Percentiles rank a stretch among this genome's conserved stretches.
phyloP scores from a whole-genome alignment of 371 early-diverging fungal genomes.

The Chytridium lagenaria region DNA sequence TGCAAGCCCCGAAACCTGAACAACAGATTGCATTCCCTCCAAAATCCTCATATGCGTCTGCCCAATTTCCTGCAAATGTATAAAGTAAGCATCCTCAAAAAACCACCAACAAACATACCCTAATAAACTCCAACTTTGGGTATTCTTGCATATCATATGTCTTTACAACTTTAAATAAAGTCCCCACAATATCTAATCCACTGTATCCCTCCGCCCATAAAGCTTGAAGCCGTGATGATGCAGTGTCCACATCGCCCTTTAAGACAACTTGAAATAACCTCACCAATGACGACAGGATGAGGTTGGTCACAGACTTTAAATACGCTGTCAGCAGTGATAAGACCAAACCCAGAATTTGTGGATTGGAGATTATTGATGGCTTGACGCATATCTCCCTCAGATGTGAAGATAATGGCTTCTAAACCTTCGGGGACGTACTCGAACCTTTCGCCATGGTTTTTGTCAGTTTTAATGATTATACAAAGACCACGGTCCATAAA shows the following conservation, averaged over 20 bases:
- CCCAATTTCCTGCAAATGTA: constrained; percentile 76
- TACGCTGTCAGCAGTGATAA: constrained; percentile 77
- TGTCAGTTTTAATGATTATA: constrained; percentile 7
- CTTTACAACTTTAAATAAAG: constrained; percentile 88
- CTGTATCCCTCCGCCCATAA: constrained; percentile 88
- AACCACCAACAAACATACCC: constrained; percentile 55
- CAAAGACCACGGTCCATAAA: constrained; percentile 38
- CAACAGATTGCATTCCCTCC: constrained; percentile 85
- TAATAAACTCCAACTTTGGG: constrained; percentile 80
- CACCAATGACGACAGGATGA: constrained; percentile 78
- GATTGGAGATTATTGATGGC: constrained; percentile 98
- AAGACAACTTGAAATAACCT: constrained; percentile 73
- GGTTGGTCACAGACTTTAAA: constrained; percentile 1
- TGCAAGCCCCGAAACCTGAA: constrained; percentile 83
- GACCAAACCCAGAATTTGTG: constrained; percentile 79
- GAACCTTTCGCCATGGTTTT: too few relatives aligned
- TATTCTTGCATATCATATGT: constrained; percentile 71
- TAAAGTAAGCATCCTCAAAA: background rate
- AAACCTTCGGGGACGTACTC: constrained; percentile 84
- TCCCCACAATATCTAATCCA: constrained; percentile 88
- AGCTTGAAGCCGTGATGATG: constrained; percentile 67
- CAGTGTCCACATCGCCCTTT: constrained; percentile 73
- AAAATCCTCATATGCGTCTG: constrained; percentile 85
- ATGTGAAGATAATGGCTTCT: constrained; percentile 91
- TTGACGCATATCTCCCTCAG: constrained; percentile 99